Evolutionary conservation across 306 rosid species (phyloP), one percentile per base, ranked within the genome.

Genomic region (Castanospermum australe): DNA sequence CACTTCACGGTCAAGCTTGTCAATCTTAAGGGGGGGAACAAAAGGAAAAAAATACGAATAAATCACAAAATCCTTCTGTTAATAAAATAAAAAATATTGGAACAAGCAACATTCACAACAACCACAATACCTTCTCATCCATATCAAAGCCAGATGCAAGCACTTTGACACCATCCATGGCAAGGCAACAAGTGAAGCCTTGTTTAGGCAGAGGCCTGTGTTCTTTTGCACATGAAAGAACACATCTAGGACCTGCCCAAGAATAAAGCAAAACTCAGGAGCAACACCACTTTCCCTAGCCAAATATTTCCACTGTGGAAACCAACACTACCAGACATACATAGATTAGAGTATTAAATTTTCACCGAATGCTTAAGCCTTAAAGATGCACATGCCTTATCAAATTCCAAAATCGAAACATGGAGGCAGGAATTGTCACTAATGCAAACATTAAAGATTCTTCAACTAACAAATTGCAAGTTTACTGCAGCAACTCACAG

Each of bases 121-220:
- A 74, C 69, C 60, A 75, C 10, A 44, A 48, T 84, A 91, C 97
- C 98, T 88, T 95, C 86, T 95, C 99, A 6, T 88, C 91, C 4
- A 13, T 80, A 60, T 87, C 91, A 73, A 95, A 95, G 76, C 99
- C 99, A 38, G 99, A 95, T 30, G 97, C 96, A 59, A 95, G 95
- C 24, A 95, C 84, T 85, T 90, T 95, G 75, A 92, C 93, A 79
- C 96, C 97, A 60, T 91, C 98, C 98, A 95, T 86, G 25, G 98
- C 92, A 79, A 92, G 90, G 92, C 98, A 95, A 82, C 99, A 95
- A 77, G 96, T 87, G 85, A 86, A 95, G 12, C 87, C 88, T 82
- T 85, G 92, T 82, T 87, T 88, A 65, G 99, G 98, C 39, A 95
- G 82, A 38, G 92, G 71, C 75, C 86, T 89, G 35, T 77, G 71